These are phyloP conservation scores for Phytophthora rubi DNA, from an alignment of 352 stramenopile genomes.

Conservation along the genomic window DNA sequence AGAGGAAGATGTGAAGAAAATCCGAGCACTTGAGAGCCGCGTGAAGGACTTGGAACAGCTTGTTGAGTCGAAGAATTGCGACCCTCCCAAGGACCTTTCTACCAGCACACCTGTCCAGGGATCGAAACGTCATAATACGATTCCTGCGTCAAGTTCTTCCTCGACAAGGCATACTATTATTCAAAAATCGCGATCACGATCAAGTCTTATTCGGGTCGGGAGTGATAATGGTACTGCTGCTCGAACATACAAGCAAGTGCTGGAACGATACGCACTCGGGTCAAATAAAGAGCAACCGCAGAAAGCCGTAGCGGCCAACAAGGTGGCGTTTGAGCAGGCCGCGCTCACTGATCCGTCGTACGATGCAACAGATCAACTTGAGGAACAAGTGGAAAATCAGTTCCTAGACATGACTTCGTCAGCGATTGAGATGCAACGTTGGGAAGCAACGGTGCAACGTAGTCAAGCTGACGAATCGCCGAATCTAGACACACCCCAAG, in stretches of 20 bases:
- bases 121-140: constrained; percentile 11
- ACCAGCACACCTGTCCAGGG: neutral
- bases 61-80: neutral
- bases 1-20: constrained; percentile 64
- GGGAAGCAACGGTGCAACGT: neutral
- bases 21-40: constrained; percentile 52
- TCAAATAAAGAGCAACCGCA: constrained; percentile 27
- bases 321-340: neutral
- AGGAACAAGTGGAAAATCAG: neutral
- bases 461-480: neutral
- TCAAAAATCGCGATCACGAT: constrained; percentile 30
- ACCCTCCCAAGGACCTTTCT: neutral
- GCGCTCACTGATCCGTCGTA: neutral
- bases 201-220: constrained; percentile 19
- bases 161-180: neutral
- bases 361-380: constrained; percentile 22
- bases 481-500: neutral
- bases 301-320: neutral
- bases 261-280: constrained; percentile 47
- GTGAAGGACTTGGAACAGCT: constrained; percentile 50
- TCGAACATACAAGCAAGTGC: constrained; percentile 44
- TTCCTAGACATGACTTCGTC: neutral
- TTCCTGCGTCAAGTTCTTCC: constrained; percentile 5
- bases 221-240: constrained; percentile 9
- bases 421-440: constrained; percentile 1